A percentile compares a stretch with the other conserved stretches of the same genome.
These are phyloP conservation scores for Colletotrichum kahawae DNA, from an alignment of 2,329 filamentous ascomycete species.

Conservation along the genomic window DNA sequence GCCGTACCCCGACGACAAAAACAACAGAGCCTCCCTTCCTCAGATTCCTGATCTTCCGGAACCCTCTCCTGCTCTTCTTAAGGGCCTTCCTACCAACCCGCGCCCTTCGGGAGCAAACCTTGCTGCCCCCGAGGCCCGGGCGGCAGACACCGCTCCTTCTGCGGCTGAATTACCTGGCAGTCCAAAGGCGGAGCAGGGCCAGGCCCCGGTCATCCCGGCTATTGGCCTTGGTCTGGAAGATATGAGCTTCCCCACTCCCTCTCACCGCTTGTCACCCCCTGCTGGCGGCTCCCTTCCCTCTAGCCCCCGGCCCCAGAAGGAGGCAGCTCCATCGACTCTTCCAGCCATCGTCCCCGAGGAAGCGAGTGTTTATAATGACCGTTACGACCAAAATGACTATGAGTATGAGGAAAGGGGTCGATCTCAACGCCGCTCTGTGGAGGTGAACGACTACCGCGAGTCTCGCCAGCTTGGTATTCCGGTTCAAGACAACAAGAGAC, in stretches of 20 bases:
- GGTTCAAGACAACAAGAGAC: slow-evolving; percentile 57
- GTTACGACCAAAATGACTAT: slow-evolving; percentile 24
- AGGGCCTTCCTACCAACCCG: slow-evolving; percentile 23
- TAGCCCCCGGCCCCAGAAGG: slow-evolving; percentile 36
- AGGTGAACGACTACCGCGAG: slow-evolving; percentile 30
- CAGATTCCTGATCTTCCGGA: slow-evolving; percentile 40
- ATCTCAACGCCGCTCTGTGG: slow-evolving; percentile 30
- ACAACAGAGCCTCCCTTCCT: slow-evolving; percentile 25
- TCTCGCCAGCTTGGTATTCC: slow-evolving; percentile 57
- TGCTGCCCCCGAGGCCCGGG: not conserved
- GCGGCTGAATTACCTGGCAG: not conserved
- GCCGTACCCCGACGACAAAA: slow-evolving; percentile 38
- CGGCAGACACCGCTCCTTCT: slow-evolving; percentile 14
- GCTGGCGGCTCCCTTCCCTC: slow-evolving; percentile 31
- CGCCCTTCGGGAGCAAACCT: slow-evolving; percentile 16
- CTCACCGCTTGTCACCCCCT: slow-evolving; percentile 28
- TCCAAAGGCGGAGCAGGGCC: not conserved
- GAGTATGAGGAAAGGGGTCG: slow-evolving; percentile 41
- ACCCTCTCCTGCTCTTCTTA: slow-evolving; percentile 38
- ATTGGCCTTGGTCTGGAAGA: slow-evolving; percentile 23
- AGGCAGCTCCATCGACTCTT: slow-evolving; percentile 38
- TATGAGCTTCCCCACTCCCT: slow-evolving; percentile 12
- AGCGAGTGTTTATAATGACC: slow-evolving; percentile 31
- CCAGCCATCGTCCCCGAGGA: slow-evolving; percentile 28
- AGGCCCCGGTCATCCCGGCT: slow-evolving; percentile 14